Evolutionary conservation across 2,329 filamentous ascomycete species (phyloP).

Genomic region (Fusarium haematococcum): DNA sequence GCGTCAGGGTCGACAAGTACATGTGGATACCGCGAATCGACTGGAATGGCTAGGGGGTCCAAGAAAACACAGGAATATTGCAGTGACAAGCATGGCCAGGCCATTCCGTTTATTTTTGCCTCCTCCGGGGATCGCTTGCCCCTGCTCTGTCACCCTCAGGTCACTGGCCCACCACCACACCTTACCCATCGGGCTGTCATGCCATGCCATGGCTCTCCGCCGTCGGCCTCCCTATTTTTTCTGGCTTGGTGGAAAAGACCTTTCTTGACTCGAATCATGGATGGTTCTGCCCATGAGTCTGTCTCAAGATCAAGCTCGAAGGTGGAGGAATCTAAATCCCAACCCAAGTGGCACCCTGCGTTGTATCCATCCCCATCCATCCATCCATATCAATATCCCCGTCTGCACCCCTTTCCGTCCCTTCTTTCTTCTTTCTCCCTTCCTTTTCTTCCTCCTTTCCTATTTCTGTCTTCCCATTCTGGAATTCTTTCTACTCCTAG

Average conservation of each 20-base stretch:
- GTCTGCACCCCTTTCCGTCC: conserved; percentile 28
- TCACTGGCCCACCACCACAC: conserved; percentile 31
- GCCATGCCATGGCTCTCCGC: conserved; percentile 31
- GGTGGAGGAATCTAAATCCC: conserved; percentile 24
- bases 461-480: conserved; percentile 22
- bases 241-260: conserved; percentile 12
- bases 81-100: not conserved
- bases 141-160: conserved; percentile 8
- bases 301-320: conserved; percentile 24
- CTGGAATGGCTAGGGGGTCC: not conserved
- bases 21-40: not conserved
- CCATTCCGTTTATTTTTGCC: not conserved
- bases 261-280: conserved; percentile 32
- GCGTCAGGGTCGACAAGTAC: conserved; percentile 6
- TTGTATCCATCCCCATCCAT: conserved; percentile 25
- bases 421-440: conserved; percentile 36
- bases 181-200: conserved; percentile 38
- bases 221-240: conserved; percentile 37
- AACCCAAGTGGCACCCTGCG: conserved; percentile 36
- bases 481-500: conserved; percentile 13
- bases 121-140: not conserved
- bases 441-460: conserved; percentile 22
- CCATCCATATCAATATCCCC: conserved; percentile 38
- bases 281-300: conserved; percentile 10
- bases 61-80: not conserved